Evolutionary conservation across 371 early-diverging fungal species (phyloP), one percentile per base, ranked within the genome.

Genomic region (Funneliformis caledonium): DNA sequence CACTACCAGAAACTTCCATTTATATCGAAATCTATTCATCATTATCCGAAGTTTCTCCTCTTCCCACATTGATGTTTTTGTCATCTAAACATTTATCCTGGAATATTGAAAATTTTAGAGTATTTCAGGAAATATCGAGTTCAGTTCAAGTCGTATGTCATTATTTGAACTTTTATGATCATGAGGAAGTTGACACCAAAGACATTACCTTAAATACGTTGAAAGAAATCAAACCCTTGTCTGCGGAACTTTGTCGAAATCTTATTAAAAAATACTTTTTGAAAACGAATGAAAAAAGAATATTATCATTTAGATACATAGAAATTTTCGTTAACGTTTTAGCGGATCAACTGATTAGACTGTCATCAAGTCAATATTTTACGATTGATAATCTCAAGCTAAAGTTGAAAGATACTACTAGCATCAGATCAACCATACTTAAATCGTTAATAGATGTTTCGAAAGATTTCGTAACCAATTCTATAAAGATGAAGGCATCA

Each of bases 401-500:
- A 43, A 80, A 80, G 79, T 4, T 47, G n/a, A 43, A 42, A 37
- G 61, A 60, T 37, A 76, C 11, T 12, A 37, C 60, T 11, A 26
- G 45, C 19, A 26, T 80, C 43, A 59, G 81, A 47, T 50, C 72
- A 60, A 80, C 80, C 10, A 59, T 80, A 76, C 16, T 80, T 7
- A 45, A 79, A 33, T 47, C 81, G 7, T 76, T 80, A 50, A 4
- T 80, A 37, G 26, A 80, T 11, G 80, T 80, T 26, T 80, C 81
- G 14, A 80, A 43, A 16, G 80, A 80, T 42, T 80, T 80, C 31
- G 81, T 78, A 14, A 80, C 81, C 12, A 81, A 81, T 8, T 80
- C 80, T 14, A 65, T 73, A 10, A 60, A 77, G 7, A 33, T 37
- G 8, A 70, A 76, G n/a, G 47, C 48, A 4, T 31, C 26, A 10